A percentile compares a stretch with the other conserved stretches of the same genome.
Evolutionary conservation across 176 grass and related monocot genomes (phyloP).

Genomic region (Oryza glumipatula): DNA sequence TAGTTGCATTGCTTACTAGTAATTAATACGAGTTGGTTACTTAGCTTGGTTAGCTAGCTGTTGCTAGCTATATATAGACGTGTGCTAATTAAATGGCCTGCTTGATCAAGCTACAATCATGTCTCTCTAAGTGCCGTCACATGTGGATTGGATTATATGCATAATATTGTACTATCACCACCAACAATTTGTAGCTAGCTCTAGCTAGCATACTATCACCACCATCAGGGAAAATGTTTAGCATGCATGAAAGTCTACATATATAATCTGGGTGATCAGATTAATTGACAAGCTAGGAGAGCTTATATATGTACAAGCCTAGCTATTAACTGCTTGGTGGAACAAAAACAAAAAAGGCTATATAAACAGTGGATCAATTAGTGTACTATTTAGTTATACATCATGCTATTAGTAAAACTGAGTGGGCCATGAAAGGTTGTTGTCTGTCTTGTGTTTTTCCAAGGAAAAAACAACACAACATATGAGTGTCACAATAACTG

Average conservation of each 20-base stretch:
- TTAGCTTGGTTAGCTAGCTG: background rate
- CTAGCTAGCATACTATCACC: background rate
- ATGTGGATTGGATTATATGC: background rate
- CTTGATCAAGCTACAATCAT: background rate
- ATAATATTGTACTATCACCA: background rate
- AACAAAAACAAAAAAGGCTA: background rate
- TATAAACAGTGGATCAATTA: background rate
- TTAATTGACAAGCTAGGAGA: background rate
- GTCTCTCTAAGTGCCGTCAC: slow-evolving; percentile 1
- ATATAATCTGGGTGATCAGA: background rate
- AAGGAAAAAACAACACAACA: background rate
- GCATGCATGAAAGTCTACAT: background rate
- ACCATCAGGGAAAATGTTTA: background rate
- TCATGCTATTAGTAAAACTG: background rate
- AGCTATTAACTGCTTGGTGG: background rate
- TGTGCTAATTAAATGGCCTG: slow-evolving; percentile 1
- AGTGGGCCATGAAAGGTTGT: background rate
- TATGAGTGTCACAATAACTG: background rate
- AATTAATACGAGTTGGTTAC: background rate
- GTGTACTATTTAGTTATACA: background rate
- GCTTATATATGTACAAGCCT: background rate
- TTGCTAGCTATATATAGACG: background rate
- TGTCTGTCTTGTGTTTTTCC: background rate
- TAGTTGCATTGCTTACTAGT: background rate
- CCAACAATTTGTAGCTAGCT: background rate